Conservation (phyloP, 2,329 filamentous ascomycete genomes). For the Elsinoe australis region DNA sequence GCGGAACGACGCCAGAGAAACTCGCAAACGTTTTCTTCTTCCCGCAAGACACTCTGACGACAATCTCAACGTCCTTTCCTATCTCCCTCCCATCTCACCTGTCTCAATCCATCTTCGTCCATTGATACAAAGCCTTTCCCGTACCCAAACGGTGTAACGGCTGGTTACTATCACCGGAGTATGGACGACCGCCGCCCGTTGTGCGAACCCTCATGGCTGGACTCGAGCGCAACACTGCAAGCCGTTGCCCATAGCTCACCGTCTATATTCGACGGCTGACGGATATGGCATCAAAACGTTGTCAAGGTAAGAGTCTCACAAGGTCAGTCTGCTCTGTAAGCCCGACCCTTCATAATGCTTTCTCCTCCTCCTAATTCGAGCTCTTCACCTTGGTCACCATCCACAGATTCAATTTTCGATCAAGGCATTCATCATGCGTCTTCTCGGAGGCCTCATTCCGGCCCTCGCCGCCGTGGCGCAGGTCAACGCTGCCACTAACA, state of each 20-base stretch:
- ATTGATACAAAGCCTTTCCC: background rate
- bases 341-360: constrained; percentile 12
- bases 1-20: background rate
- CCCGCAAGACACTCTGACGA: constrained; percentile 16
- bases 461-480: constrained; percentile 11
- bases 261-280: constrained; percentile 16
- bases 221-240: background rate
- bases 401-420: constrained; percentile 5
- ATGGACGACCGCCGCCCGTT: constrained; percentile 9
- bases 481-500: background rate
- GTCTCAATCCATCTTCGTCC: constrained; percentile 10
- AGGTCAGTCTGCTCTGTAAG: background rate
- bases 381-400: constrained; percentile 16
- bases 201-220: constrained; percentile 9
- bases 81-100: background rate
- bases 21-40: constrained; percentile 5
- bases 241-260: constrained; percentile 17
- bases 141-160: background rate
- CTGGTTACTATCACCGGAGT: constrained; percentile 9
- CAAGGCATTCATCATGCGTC: constrained; percentile 13
- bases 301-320: constrained; percentile 13
- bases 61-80: constrained; percentile 6
- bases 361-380: constrained; percentile 3
- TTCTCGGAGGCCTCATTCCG: constrained; percentile 10
- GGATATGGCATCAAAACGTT: constrained; percentile 12